Percentiles rank a stretch among this genome's conserved stretches.
phyloP scores from a whole-genome alignment of 1,284 basidiomycete genomes.

The Rhodotorula glutinis region DNA sequence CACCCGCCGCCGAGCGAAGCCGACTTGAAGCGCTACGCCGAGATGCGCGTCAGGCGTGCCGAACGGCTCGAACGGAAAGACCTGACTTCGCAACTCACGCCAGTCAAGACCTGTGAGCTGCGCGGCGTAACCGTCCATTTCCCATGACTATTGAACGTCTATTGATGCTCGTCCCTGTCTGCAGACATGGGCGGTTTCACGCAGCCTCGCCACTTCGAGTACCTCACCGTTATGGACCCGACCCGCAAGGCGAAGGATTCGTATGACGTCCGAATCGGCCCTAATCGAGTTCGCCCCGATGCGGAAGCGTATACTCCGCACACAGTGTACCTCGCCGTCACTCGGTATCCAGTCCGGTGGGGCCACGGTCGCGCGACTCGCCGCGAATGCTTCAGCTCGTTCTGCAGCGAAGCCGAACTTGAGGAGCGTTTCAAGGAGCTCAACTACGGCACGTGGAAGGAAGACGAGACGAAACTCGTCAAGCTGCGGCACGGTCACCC shows the following conservation, averaged over 20 bases:
- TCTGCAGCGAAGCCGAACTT: constrained; percentile 49
- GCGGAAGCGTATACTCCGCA: constrained; percentile 51
- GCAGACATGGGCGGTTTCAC: constrained; percentile 51
- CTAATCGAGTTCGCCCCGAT: constrained; percentile 39
- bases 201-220: constrained; percentile 51
- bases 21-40: neutral
- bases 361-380: constrained; percentile 48
- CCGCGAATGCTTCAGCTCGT: constrained; percentile 49
- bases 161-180: neutral
- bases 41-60: constrained; percentile 14
- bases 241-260: constrained; percentile 45
- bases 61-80: constrained; percentile 32
- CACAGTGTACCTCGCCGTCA: constrained; percentile 52
- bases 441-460: constrained; percentile 42
- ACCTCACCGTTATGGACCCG: constrained; percentile 50
- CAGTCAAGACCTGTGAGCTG: constrained; percentile 31
- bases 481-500: constrained; percentile 35
- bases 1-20: neutral
- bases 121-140: neutral
- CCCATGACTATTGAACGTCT: neutral
- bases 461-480: constrained; percentile 25
- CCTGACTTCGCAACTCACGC: constrained; percentile 27
- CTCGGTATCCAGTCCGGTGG: constrained; percentile 48
- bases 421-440: constrained; percentile 44
- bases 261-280: constrained; percentile 39